These are phyloP conservation scores for Suhomyces wounanorum DNA, from an alignment of 1,139 yeast genomes.

Conservation along the genomic window DNA sequence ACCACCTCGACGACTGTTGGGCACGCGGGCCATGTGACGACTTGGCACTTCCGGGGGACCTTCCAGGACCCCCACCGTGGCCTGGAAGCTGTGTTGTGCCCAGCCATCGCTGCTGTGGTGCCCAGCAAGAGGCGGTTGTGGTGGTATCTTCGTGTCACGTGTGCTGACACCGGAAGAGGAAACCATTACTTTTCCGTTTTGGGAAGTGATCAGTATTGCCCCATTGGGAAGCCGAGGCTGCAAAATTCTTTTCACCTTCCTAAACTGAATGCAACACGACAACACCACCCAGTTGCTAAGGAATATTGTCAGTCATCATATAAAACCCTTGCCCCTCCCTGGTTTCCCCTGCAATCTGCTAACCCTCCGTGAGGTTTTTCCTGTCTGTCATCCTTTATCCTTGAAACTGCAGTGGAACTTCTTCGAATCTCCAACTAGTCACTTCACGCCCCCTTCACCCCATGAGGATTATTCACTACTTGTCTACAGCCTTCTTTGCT, in stretches of 20 bases:
- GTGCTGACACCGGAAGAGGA: not conserved
- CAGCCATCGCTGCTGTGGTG: not conserved
- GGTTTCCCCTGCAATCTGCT: not conserved
- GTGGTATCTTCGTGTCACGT: not conserved
- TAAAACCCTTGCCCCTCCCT: constrained; percentile 7
- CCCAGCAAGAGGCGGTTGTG: not conserved
- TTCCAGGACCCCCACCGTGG: not conserved
- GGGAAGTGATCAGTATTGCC: constrained; percentile 1
- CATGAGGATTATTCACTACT: constrained; percentile 15
- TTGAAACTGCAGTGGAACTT: not conserved
- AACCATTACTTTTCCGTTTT: constrained; percentile 3
- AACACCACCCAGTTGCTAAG: not conserved
- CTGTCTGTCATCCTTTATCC: not conserved
- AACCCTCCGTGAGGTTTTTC: not conserved
- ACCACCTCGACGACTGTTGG: not conserved
- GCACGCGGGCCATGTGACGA: not conserved
- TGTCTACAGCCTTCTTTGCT: constrained; percentile 11
- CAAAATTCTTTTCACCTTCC: constrained; percentile 4
- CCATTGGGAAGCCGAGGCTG: constrained; percentile 2
- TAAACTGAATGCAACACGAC: not conserved
- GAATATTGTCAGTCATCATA: not conserved
- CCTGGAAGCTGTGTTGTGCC: not conserved
- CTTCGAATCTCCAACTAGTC: not conserved
- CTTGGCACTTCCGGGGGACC: too few relatives aligned
- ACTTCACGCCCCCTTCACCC: not conserved